These are phyloP conservation scores for Candida nemodendra DNA, from an alignment of 805 yeast genomes.

Conservation along the genomic window DNA sequence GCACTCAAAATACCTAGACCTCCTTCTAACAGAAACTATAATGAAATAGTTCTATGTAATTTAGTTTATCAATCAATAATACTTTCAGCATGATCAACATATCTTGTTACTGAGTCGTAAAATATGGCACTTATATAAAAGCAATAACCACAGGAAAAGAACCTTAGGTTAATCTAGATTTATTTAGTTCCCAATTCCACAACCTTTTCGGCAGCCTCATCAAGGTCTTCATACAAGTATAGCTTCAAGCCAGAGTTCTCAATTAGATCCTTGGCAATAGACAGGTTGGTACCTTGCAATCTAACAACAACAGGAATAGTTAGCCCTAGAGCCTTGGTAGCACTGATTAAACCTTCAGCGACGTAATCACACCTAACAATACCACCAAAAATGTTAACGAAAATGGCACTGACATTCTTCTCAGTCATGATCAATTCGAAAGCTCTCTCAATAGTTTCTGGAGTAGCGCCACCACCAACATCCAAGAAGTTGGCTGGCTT, in stretches of 20 bases:
- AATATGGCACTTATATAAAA: no score
- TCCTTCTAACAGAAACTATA: conserved; percentile 26
- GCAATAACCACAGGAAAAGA: no score
- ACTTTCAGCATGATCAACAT: no score
- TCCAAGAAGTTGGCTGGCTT: conserved; percentile 98
- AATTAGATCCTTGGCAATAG: conserved; percentile 83
- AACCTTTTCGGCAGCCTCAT: conserved; percentile 95
- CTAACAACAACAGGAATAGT: conserved; percentile 95
- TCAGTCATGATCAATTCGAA: conserved; percentile 91
- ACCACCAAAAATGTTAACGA: conserved; percentile 99
- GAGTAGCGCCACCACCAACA: conserved; percentile 99
- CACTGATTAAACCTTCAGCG: conserved; percentile 95
- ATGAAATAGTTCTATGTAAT: conserved; percentile 17
- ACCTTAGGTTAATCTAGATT: no score
- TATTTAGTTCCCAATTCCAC: conserved; percentile 55
- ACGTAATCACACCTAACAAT: conserved; percentile 99
- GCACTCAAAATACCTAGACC: conserved; percentile 33
- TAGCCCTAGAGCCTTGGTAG: conserved; percentile 87
- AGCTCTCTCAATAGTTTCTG: conserved; percentile 96
- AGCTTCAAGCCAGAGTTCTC: conserved; percentile 88
- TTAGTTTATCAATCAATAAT: no score
- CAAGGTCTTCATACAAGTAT: conserved; percentile 87
- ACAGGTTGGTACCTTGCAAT: conserved; percentile 96
- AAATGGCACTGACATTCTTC: conserved; percentile 86
- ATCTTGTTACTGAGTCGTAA: no score